Evolutionary conservation across 805 yeast species (phyloP).

Genomic region (Alloascoidea hylecoeti): DNA sequence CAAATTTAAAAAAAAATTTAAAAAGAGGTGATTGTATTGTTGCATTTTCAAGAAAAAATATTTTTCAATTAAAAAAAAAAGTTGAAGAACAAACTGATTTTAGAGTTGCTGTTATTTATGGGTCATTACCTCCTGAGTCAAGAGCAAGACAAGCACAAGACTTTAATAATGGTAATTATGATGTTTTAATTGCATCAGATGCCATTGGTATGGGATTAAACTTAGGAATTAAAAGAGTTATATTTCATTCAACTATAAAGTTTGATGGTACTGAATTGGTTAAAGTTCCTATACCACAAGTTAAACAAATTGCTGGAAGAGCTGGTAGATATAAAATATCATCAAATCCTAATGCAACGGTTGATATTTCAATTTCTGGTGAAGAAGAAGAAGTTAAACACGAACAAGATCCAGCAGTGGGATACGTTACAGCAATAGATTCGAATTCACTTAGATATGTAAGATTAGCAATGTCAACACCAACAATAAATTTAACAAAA

Average conservation of each 20-base stretch:
- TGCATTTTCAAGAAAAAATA: conserved; percentile 65
- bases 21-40: conserved; percentile 79
- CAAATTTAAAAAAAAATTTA: conserved; percentile 24
- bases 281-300: conserved; percentile 43
- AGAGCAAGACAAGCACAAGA: conserved; percentile 69
- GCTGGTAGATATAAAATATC: conserved; percentile 68
- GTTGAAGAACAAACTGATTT: conserved; percentile 51
- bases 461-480: conserved; percentile 29
- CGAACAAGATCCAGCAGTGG: conserved; percentile 17
- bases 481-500: conserved; percentile 33
- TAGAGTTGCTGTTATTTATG: conserved; percentile 83
- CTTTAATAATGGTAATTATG: conserved; percentile 70
- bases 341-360: conserved; percentile 7
- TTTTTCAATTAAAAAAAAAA: conserved; percentile 50
- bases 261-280: conserved; percentile 47
- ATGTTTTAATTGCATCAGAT: conserved; percentile 86
- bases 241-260: conserved; percentile 57
- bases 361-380: too few relatives aligned
- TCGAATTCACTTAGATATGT: conserved; percentile 32
- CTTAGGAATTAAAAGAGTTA: conserved; percentile 64
- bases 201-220: conserved; percentile 98
- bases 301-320: conserved; percentile 91
- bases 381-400: conserved; percentile 4
- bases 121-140: conserved; percentile 92
- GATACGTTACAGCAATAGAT: conserved; percentile 37